Evolutionary conservation across 2,329 filamentous ascomycete genomes (phyloP).

Genomic region (Ceratocystis lukuohia): DNA sequence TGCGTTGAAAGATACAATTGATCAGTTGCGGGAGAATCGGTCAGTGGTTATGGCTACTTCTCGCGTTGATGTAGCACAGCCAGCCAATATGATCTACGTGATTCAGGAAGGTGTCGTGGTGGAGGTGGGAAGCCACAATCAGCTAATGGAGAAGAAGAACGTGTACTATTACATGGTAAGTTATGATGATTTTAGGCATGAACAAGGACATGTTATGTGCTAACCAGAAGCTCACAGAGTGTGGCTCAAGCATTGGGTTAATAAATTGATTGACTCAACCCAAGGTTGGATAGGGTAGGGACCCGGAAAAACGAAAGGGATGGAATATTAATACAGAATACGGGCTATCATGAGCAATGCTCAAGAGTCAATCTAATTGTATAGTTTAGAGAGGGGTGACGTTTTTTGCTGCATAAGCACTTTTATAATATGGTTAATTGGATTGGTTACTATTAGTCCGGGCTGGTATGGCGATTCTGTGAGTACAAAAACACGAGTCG

Average conservation of each 20-base stretch:
- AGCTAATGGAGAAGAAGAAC: slow-evolving; percentile 39
- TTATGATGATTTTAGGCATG: not conserved
- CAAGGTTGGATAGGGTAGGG: not conserved
- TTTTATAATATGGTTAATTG: slow-evolving; percentile 1
- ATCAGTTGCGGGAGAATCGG: slow-evolving; percentile 21
- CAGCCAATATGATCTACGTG: slow-evolving; percentile 34
- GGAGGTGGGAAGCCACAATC: slow-evolving; percentile 34
- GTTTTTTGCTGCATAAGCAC: slow-evolving; percentile 2
- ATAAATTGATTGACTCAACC: not conserved
- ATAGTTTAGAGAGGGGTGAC: not conserved
- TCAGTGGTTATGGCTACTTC: slow-evolving; percentile 33
- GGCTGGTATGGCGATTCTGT: not conserved
- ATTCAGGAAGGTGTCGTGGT: slow-evolving; percentile 31
- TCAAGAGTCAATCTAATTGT: slow-evolving; percentile 12
- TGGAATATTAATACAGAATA: not conserved
- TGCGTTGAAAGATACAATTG: slow-evolving; percentile 35
- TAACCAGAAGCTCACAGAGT: slow-evolving; percentile 7
- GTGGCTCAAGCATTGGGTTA: slow-evolving; percentile 14
- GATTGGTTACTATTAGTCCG: not conserved
- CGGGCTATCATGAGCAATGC: not conserved
- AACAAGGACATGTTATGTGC: not conserved
- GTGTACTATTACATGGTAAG: slow-evolving; percentile 42
- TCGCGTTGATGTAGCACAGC: slow-evolving; percentile 31
- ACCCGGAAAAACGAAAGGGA: not conserved
- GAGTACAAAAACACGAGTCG: too few relatives aligned